A percentile compares a stretch with the other conserved stretches of the same genome.
Conservation (phyloP, 192 early-diverging fungal genomes). For the Entophlyctis luteolus region DNA sequence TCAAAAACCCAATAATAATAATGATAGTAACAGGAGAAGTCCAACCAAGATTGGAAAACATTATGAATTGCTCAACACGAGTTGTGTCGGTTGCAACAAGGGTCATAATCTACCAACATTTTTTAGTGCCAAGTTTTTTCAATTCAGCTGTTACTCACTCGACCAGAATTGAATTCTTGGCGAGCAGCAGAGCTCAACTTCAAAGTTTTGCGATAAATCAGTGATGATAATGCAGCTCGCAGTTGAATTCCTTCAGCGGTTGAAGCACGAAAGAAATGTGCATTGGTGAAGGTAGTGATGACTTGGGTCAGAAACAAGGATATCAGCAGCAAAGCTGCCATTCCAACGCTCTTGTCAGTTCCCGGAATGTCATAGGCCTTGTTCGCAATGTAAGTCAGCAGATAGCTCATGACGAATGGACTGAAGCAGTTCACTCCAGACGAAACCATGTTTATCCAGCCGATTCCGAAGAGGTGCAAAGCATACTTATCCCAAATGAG, state of each 20-base stretch:
- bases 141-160: neutral
- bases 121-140: neutral
- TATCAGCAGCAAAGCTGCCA: constrained; percentile 8
- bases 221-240: constrained; percentile 44
- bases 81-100: constrained; percentile 44
- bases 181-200: constrained; percentile 48
- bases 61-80: constrained; percentile 27
- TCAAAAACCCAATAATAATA: constrained; percentile 40
- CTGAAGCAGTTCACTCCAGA: constrained; percentile 16
- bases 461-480: neutral
- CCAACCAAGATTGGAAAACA: constrained; percentile 38
- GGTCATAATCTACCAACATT: constrained; percentile 51
- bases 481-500: constrained; percentile 4
- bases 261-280: constrained; percentile 39
- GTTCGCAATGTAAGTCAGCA: constrained; percentile 32
- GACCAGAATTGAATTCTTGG: constrained; percentile 55
- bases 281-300: constrained; percentile 27
- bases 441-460: constrained; percentile 25
- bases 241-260: constrained; percentile 39
- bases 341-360: neutral
- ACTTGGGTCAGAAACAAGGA: constrained; percentile 15
- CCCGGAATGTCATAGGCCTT: neutral
- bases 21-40: constrained; percentile 43
- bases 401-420: constrained; percentile 43
- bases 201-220: constrained; percentile 62